phyloP scores from a whole-genome alignment of 108 stramenopile species.

The Stephanodiscus minutulus region DNA sequence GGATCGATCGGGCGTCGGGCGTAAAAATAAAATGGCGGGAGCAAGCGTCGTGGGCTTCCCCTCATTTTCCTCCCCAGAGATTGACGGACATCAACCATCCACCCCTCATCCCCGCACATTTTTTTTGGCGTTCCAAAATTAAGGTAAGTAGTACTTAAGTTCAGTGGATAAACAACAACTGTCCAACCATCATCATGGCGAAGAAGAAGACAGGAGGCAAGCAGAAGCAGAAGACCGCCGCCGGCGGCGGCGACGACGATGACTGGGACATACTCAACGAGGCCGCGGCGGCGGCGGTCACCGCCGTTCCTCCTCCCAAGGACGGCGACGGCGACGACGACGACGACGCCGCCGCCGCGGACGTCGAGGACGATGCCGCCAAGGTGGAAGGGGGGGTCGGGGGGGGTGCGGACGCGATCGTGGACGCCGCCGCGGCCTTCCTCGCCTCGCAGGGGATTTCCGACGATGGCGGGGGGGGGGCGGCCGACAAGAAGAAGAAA shows the following conservation, averaged over 20 bases:
- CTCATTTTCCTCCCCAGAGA: too few species aligned
- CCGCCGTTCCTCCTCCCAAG: background rate
- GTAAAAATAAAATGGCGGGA: too few species aligned
- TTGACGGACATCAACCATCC: too few species aligned
- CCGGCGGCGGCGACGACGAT: slow-evolving; percentile 39
- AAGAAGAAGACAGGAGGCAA: slow-evolving; percentile 44
- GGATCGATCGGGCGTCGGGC: too few species aligned
- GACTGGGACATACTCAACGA: slow-evolving; percentile 50
- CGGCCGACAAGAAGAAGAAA: slow-evolving; percentile 62
- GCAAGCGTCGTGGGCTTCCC: too few species aligned
- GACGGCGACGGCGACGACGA: slow-evolving; percentile 13
- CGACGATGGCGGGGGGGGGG: slow-evolving; percentile 52
- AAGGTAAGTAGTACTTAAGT: too few species aligned
- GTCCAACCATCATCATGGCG: slow-evolving; percentile 28
- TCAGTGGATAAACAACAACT: too few species aligned
- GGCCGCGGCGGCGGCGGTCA: slow-evolving; percentile 28
- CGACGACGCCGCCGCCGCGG: slow-evolving; percentile 14
- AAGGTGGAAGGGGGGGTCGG: slow-evolving; percentile 18
- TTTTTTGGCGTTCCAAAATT: background rate
- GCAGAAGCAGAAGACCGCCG: slow-evolving; percentile 32
- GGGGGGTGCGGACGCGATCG: slow-evolving; percentile 44
- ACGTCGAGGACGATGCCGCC: slow-evolving; percentile 5
- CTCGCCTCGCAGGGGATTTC: slow-evolving; percentile 74
- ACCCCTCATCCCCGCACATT: background rate
- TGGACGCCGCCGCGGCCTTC: slow-evolving; percentile 68